These are phyloP conservation scores for Populus euphratica DNA, from an alignment of 345 rosid genomes.

Conservation along the genomic window DNA sequence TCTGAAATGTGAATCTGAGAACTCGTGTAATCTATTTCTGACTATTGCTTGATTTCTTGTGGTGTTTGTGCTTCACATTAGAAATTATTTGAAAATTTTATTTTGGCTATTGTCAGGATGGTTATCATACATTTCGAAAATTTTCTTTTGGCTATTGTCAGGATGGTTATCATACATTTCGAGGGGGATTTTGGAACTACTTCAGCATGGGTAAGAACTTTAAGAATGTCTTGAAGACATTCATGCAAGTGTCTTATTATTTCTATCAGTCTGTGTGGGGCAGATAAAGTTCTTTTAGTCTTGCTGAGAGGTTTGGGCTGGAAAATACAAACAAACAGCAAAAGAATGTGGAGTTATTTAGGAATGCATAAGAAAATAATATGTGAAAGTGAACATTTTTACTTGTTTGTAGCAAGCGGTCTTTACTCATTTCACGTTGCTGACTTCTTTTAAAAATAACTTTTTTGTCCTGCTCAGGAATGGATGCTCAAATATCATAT, in stretches of 20 bases:
- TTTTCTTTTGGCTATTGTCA: slow-evolving; percentile 26
- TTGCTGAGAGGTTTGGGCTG: background rate
- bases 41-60: background rate
- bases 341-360: no score
- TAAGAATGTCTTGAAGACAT: background rate
- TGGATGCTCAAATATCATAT: slow-evolving; percentile 77
- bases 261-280: background rate
- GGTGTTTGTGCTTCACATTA: background rate
- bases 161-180: slow-evolving; percentile 64
- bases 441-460: background rate
- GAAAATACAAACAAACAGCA: background rate
- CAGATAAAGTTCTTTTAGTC: background rate
- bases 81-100: background rate
- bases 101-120: slow-evolving; percentile 43
- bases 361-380: background rate
- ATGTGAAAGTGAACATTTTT: background rate
- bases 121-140: slow-evolving; percentile 48
- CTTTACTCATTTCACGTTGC: background rate
- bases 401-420: background rate
- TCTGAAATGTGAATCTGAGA: slow-evolving; percentile 1
- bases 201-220: slow-evolving; percentile 67
- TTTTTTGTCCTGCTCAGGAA: slow-evolving; percentile 38
- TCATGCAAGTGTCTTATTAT: background rate
- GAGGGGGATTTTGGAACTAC: slow-evolving; percentile 87
- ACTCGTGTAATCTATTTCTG: background rate